Evolutionary conservation across 352 stramenopile species (phyloP).

Genomic region (Peronospora belbahrii): DNA sequence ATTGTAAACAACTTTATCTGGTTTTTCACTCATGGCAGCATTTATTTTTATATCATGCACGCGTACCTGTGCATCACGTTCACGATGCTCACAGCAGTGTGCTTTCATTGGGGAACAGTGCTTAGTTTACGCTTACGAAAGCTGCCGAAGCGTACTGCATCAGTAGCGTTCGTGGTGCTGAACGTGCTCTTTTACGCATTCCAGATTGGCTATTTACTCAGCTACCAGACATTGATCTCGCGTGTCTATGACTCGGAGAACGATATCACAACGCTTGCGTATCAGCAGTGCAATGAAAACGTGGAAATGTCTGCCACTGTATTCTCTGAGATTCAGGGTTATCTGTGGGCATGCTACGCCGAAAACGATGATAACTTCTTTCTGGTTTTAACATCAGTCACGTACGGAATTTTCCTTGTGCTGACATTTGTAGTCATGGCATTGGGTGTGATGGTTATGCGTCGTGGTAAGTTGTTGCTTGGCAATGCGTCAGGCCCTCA

Average conservation of each 20-base stretch:
- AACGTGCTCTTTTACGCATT: constrained; percentile 80
- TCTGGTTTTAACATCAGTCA: constrained; percentile 70
- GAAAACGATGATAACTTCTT: constrained; percentile 67
- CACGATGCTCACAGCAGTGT: constrained; percentile 84
- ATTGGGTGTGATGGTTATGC: constrained; percentile 83
- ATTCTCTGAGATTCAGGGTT: constrained; percentile 84
- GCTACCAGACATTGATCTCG: constrained; percentile 54
- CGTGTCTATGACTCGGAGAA: constrained; percentile 70
- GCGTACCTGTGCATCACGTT: constrained; percentile 81
- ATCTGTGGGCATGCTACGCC: constrained; percentile 76
- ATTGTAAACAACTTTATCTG: constrained; percentile 86
- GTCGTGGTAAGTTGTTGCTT: constrained; percentile 62
- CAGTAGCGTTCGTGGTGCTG: constrained; percentile 54
- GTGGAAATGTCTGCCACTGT: constrained; percentile 49
- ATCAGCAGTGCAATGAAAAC: constrained; percentile 70
- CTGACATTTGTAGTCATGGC: constrained; percentile 75
- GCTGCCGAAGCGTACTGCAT: constrained; percentile 57
- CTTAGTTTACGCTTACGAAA: constrained; percentile 71
- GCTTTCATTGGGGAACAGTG: constrained; percentile 84
- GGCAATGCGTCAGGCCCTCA: constrained; percentile 63
- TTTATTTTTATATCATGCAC: constrained; percentile 81
- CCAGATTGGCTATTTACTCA: constrained; percentile 63
- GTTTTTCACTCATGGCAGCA: constrained; percentile 50
- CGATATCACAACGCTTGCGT: constrained; percentile 56
- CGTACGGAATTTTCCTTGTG: constrained; percentile 67